Percentiles rank a stretch among this genome's conserved stretches.
These are phyloP conservation scores for Abrus pulchellus DNA, from an alignment of 306 rosid species.

Conservation along the genomic window DNA sequence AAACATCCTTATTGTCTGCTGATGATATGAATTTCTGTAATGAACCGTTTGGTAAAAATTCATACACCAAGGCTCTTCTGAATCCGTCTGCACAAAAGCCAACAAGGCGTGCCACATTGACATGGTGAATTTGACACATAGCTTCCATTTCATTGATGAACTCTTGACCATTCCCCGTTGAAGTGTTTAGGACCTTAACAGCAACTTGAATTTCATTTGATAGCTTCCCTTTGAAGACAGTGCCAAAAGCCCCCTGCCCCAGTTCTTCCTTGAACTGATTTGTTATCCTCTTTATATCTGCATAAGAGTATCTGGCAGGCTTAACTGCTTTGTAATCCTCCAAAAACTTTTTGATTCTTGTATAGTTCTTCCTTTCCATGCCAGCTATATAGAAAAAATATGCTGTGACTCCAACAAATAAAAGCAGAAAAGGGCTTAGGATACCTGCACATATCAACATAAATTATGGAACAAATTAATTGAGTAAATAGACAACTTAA, in stretches of 20 bases:
- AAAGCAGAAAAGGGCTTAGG: conserved; percentile 22
- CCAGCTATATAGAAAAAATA: not conserved
- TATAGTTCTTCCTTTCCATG: conserved; percentile 21
- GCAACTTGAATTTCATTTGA: conserved; percentile 44
- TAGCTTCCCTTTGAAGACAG: conserved; percentile 47
- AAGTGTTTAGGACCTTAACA: conserved; percentile 43
- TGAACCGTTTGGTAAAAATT: not conserved
- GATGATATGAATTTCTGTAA: conserved; percentile 50
- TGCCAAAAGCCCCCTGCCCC: conserved; percentile 49
- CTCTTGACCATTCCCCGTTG: conserved; percentile 50
- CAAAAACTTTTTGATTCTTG: conserved; percentile 41
- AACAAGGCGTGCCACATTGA: conserved; percentile 38
- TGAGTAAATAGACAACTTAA: not conserved
- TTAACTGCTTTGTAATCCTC: conserved; percentile 46
- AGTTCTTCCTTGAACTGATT: conserved; percentile 49
- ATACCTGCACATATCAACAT: conserved; percentile 32
- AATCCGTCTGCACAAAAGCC: conserved; percentile 53
- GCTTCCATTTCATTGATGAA: conserved; percentile 58
- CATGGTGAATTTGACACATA: conserved; percentile 53
- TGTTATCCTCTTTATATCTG: conserved; percentile 51
- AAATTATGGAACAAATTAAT: not conserved
- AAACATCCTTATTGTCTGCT: conserved; percentile 11
- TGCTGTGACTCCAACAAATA: not conserved
- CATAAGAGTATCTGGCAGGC: conserved; percentile 49
- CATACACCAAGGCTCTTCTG: conserved; percentile 37